Evolutionary conservation across 1,139 yeast genomes (phyloP).

Genomic region (Meyerozyma guilliermondii): DNA sequence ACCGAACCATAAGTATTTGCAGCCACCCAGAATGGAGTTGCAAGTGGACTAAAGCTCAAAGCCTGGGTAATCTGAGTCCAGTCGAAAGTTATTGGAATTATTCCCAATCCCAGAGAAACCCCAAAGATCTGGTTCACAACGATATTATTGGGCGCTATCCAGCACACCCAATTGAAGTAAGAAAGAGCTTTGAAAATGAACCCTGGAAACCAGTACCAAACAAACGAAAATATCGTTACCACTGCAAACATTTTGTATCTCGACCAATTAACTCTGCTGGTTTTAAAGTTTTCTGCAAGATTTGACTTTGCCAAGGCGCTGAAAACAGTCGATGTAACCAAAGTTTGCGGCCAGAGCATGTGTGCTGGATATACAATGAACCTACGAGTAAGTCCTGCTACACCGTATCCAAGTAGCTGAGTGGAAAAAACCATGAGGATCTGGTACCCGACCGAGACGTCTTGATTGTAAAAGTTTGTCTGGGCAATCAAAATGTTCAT

Average conservation of each 20-base stretch:
- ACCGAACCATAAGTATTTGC: conserved; percentile 16
- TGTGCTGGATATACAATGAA: conserved; percentile 21
- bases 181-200: conserved; percentile 31
- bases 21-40: conserved; percentile 16
- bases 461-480: conserved; percentile 10
- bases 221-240: conserved; percentile 13
- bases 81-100: conserved; percentile 39
- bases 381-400: conserved; percentile 17
- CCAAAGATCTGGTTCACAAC: conserved; percentile 20
- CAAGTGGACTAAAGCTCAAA: conserved; percentile 13
- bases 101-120: conserved; percentile 9
- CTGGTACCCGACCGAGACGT: conserved; percentile 8
- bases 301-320: conserved; percentile 14
- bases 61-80: conserved; percentile 40
- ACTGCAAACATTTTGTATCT: conserved; percentile 17
- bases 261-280: conserved; percentile 13
- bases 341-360: conserved; percentile 22
- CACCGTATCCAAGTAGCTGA: conserved; percentile 20
- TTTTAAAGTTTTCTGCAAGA: conserved; percentile 12
- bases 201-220: conserved; percentile 20
- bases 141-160: conserved; percentile 36
- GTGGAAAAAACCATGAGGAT: conserved; percentile 9
- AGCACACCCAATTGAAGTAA: conserved; percentile 33
- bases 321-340: conserved; percentile 21
- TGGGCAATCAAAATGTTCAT: conserved; percentile 15